phyloP scores from a whole-genome alignment of 768 basidiomycete genomes.

The Collybiopsis confluens region DNA sequence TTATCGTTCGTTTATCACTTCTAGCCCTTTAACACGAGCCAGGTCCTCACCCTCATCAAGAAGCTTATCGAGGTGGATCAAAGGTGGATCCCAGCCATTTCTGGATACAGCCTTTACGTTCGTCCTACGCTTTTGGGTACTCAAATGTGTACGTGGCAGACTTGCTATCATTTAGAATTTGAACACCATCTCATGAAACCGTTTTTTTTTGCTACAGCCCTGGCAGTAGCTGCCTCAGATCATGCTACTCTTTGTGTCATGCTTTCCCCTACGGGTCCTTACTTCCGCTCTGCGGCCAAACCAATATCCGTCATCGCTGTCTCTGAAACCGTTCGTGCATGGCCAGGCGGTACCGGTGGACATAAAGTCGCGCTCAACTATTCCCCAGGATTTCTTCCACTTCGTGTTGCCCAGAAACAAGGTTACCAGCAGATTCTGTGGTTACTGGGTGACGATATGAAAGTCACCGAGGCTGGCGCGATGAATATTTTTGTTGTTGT shows the following conservation, averaged over 20 bases:
- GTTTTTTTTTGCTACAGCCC: slow-evolving; percentile 21
- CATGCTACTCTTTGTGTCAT: slow-evolving; percentile 74
- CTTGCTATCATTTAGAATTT: neutral
- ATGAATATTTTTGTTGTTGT: slow-evolving; percentile 82
- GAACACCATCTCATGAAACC: too few species aligned
- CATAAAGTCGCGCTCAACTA: slow-evolving; percentile 76
- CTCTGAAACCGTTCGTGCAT: slow-evolving; percentile 35
- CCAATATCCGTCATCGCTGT: slow-evolving; percentile 37
- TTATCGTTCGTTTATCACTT: too few species aligned
- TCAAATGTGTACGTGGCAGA: slow-evolving; percentile 25
- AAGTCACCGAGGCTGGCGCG: slow-evolving; percentile 51
- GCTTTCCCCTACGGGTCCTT: slow-evolving; percentile 67
- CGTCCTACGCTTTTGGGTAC: slow-evolving; percentile 73
- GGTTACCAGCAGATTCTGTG: slow-evolving; percentile 81
- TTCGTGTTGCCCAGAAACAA: slow-evolving; percentile 55
- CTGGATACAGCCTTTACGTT: slow-evolving; percentile 83
- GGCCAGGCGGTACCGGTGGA: slow-evolving; percentile 70
- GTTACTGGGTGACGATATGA: slow-evolving; percentile 55
- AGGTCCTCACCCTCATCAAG: slow-evolving; percentile 69
- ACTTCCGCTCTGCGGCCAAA: slow-evolving; percentile 68
- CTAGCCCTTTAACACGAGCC: slow-evolving; percentile 71
- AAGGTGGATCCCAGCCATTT: slow-evolving; percentile 78
- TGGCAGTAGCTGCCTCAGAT: slow-evolving; percentile 68
- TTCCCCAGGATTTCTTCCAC: slow-evolving; percentile 57
- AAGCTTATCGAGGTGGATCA: slow-evolving; percentile 65